Base-by-base conservation (phyloP, 75 land plant species). In the Picea glauca region DNA sequence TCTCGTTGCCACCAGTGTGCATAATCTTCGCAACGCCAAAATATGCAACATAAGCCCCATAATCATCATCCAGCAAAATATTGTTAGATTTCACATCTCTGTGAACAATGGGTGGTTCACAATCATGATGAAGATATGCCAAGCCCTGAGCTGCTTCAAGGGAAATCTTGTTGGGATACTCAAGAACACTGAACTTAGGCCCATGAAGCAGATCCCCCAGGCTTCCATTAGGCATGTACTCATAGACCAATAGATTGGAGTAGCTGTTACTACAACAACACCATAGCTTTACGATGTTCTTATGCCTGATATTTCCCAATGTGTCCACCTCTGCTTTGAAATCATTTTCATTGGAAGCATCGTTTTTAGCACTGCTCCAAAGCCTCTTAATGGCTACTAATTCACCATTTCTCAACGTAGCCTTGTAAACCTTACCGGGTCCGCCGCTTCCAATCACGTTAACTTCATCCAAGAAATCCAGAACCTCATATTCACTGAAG, bases 221-320 rank as follows among this genome's bases (percentile, higher is more conserved):
- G 80, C 95, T 93, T 11, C 98, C 98, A 78, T 94, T 93, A 0
- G 91, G 87, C 98, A 94, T 94, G 93, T 86, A 91, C 85, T 94
- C 98, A 43, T 94, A 94, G 5, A 94, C 90, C 26, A 94, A 84
- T 33, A 92, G 77, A 70, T 91, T 94, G 35, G 90, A 89, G 64
- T 92, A 95, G 56, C 83, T 83, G 78, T 87, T 90, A 1, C 91
- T 87, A 75, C 91, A 90, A 68, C 83, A 90, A 1, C 91, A 91
- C 20, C 90, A 81, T 79, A 94, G 79, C 68, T 91, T 62, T 35
- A 94, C 98, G 14, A 94, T 94, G 81, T 94, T 87, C 59, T 95
- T 76, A 85, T 94, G 98, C 21, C 98, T 58, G 75, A 94, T 94
- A 56, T 81, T 92, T 0, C 98, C 98, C 62, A 94, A 70, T 0